Evolutionary conservation across 306 rosid genomes (phyloP), one percentile per base, ranked within the genome.

Genomic region (Morella rubra): DNA sequence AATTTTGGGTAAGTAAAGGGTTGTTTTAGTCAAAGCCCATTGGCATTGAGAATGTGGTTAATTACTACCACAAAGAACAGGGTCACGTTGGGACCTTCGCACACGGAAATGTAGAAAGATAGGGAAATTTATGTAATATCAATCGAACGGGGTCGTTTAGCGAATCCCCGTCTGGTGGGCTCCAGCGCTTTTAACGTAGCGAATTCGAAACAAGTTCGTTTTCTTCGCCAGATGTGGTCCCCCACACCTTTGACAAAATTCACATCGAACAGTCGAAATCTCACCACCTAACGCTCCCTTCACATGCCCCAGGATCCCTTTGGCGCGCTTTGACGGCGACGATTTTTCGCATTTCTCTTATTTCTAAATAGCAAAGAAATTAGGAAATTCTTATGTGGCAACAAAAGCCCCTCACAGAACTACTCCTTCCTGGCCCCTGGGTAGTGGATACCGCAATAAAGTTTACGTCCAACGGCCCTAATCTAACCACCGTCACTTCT

Each of bases 301-400:
- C n/a, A 0, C 42, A 44, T 50, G 62, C 76, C 40, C 64, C n/a
- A 44, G 64, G 75, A 46, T 74, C 61, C 47, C 81, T 51, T 55
- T 40, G 47, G 20, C 65, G 76, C 67, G 78, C 85, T 78, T 89
- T 76, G 83, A 90, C 96, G 92, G 87, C 91, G 89, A 77, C 93
- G 91, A 81, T 78, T 83, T 83, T 89, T 58, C 79, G 81, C 93
- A 78, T 71, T 81, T 77, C 58, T 69, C 68, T 44, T 69, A 46
- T 13, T 5, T 68, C 55, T 37, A 58, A 59, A 45, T 37, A 44
- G 14, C 40, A 41, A 40, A 22, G 20, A 50, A 53, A 55, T 65
- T 46, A 64, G 71, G 16, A 27, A 27, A 27, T 27, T 27, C 32
- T 27, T 27, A 27, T 1, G 1, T 27, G 32, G 2, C 32, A 27